These are phyloP conservation scores for Trematosphaeria pertusa DNA, from an alignment of 2,329 filamentous ascomycete genomes.

Conservation along the genomic window DNA sequence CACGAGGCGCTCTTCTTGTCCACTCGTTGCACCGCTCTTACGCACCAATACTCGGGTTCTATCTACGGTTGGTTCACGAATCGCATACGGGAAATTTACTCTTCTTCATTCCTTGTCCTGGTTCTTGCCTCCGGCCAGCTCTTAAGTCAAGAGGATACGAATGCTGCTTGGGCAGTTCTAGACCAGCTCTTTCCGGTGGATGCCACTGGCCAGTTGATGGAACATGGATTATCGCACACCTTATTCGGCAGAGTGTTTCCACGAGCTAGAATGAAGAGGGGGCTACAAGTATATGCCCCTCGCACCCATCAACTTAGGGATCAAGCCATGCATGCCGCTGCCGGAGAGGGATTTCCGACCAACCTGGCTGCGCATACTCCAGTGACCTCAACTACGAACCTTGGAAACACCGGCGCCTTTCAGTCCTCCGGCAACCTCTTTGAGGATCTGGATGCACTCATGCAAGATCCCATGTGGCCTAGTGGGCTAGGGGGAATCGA, in stretches of 20 bases:
- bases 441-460: conserved; percentile 26
- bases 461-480: conserved; percentile 23
- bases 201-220: conserved; percentile 8
- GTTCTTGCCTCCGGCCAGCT: conserved; percentile 14
- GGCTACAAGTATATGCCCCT: conserved; percentile 4
- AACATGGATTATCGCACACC: conserved; percentile 14
- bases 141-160: conserved; percentile 13
- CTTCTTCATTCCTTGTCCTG: conserved; percentile 23
- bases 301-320: conserved; percentile 10
- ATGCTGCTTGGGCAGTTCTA: conserved; percentile 19
- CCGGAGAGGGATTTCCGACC: conserved; percentile 11
- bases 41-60: conserved; percentile 20
- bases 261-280: conserved; percentile 15
- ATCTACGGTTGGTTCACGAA: conserved; percentile 26
- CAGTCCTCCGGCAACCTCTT: conserved; percentile 23
- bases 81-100: conserved; percentile 21
- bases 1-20: conserved; percentile 23
- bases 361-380: conserved; percentile 9
- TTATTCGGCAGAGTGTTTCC: conserved; percentile 18
- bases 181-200: conserved; percentile 27
- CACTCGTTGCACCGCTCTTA: conserved; percentile 16
- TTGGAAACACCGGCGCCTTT: conserved; percentile 7
- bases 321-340: conserved; percentile 13
- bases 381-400: conserved; percentile 7
- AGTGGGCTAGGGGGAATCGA: conserved; percentile 13